These are phyloP conservation scores for Talaromyces atroroseus DNA, from an alignment of 2,329 filamentous ascomycete species.

Conservation along the genomic window DNA sequence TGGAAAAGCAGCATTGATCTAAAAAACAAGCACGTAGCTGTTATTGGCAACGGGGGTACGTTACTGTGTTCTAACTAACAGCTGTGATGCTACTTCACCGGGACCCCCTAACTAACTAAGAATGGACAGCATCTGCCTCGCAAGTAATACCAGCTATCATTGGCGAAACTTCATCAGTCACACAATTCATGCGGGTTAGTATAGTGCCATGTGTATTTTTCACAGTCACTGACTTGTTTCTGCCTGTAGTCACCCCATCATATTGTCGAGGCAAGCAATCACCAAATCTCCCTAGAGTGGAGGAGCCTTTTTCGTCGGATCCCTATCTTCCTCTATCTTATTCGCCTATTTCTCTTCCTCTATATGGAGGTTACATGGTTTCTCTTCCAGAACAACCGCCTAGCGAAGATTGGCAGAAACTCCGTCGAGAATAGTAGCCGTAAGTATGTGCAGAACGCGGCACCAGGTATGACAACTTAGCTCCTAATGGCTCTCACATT, in stretches of 20 bases:
- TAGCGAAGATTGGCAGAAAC: not conserved
- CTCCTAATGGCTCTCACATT: too few relatives aligned
- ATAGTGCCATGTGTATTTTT: not conserved
- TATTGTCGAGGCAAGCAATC: not conserved
- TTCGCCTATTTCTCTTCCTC: conserved; percentile 1
- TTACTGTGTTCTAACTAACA: not conserved
- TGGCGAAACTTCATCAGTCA: not conserved
- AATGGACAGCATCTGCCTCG: not conserved
- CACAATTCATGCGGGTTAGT: conserved; percentile 6
- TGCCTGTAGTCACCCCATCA: conserved; percentile 3
- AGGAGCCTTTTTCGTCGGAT: not conserved
- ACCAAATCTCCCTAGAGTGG: not conserved
- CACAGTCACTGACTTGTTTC: not conserved
- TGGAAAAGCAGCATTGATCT: conserved; percentile 24
- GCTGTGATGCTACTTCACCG: not conserved
- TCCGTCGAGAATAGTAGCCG: not conserved
- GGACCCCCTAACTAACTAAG: not conserved
- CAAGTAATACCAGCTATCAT: conserved; percentile 9
- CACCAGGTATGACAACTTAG: not conserved
- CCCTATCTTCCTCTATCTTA: not conserved
- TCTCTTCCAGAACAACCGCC: not conserved
- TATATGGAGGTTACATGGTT: conserved; percentile 6
- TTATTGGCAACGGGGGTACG: conserved; percentile 26
- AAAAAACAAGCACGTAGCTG: conserved; percentile 22
- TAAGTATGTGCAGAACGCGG: not conserved